A percentile compares a stretch with the other conserved stretches of the same genome.
Evolutionary conservation across 345 rosid genomes (phyloP).

Genomic region (Cardamine occulta): DNA sequence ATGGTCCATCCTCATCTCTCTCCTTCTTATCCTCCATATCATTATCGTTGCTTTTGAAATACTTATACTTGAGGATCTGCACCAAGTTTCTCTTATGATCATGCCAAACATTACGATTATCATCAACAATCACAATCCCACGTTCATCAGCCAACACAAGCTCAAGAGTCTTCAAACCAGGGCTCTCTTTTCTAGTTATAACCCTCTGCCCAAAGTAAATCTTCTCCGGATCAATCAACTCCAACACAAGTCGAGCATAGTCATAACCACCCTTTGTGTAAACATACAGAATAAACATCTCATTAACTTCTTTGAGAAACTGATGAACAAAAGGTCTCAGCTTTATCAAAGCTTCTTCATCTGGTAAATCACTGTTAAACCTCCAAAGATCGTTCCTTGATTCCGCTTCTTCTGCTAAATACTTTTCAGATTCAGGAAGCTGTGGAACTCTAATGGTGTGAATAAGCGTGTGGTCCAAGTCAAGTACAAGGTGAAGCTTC

Average conservation of each 20-base stretch:
- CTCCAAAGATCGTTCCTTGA: constrained; percentile 32
- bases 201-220: constrained; percentile 26
- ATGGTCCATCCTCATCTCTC: constrained; percentile 44
- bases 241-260: not conserved
- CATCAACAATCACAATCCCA: constrained; percentile 36
- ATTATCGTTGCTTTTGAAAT: constrained; percentile 24
- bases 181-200: constrained; percentile 19
- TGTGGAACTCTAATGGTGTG: not conserved
- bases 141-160: constrained; percentile 39
- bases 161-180: constrained; percentile 26
- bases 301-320: not conserved
- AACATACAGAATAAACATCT: constrained; percentile 18
- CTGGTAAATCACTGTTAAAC: not conserved
- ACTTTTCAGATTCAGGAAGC: constrained; percentile 20
- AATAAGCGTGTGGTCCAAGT: constrained; percentile 37
- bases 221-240: constrained; percentile 22
- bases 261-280: constrained; percentile 7
- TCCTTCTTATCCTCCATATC: constrained; percentile 1
- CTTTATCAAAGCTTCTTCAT: not conserved
- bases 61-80: constrained; percentile 41
- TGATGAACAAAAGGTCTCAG: constrained; percentile 26
- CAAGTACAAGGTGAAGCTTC: constrained; percentile 35
- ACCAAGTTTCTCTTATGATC: constrained; percentile 31
- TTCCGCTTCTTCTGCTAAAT: not conserved
- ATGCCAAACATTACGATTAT: constrained; percentile 27